These are phyloP conservation scores for Microsporum canis DNA, from an alignment of 2,329 filamentous ascomycete species.

Conservation along the genomic window DNA sequence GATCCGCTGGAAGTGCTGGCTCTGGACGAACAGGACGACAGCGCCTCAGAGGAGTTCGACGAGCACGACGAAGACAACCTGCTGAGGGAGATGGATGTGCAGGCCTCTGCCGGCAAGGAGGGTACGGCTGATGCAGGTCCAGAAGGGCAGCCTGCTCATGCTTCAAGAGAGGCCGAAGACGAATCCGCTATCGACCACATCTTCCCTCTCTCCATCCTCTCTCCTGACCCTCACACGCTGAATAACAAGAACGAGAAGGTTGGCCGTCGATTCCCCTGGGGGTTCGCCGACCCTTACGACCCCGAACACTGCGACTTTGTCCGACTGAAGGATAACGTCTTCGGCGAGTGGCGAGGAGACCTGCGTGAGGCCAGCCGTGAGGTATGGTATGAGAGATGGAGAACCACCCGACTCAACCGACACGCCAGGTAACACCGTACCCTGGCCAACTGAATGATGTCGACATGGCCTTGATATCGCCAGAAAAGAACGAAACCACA, in stretches of 20 bases:
- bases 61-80: slow-evolving; percentile 39
- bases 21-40: slow-evolving; percentile 60
- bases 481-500: background rate
- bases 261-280: slow-evolving; percentile 90
- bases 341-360: slow-evolving; percentile 85
- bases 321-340: slow-evolving; percentile 80
- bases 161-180: slow-evolving; percentile 17
- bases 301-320: slow-evolving; percentile 87
- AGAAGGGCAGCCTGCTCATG: slow-evolving; percentile 6
- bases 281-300: slow-evolving; percentile 89
- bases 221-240: slow-evolving; percentile 67
- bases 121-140: background rate
- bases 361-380: slow-evolving; percentile 82
- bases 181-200: slow-evolving; percentile 42
- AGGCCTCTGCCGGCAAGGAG: slow-evolving; percentile 8
- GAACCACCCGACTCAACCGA: slow-evolving; percentile 45
- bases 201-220: slow-evolving; percentile 84
- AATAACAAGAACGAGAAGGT: slow-evolving; percentile 46
- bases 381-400: slow-evolving; percentile 93
- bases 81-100: slow-evolving; percentile 22
- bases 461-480: background rate
- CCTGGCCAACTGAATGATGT: background rate
- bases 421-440: background rate
- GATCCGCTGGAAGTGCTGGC: slow-evolving; percentile 82
- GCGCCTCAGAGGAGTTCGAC: slow-evolving; percentile 32